Conservation (phyloP, 352 stramenopile species). For the Phytophthora agathidicida region DNA sequence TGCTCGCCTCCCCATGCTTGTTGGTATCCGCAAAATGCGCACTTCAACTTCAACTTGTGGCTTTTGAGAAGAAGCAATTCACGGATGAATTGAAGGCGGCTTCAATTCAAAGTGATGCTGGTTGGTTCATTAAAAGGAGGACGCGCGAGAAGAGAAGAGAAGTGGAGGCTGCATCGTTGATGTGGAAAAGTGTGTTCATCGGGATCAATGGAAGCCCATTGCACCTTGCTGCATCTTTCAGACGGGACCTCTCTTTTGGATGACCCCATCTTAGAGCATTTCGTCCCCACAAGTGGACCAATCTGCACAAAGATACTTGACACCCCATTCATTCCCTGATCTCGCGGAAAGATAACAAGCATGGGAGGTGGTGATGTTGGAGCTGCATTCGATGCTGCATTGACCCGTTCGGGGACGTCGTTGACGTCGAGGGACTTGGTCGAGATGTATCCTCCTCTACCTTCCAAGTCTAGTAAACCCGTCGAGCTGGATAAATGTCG, state of each 20-base stretch:
- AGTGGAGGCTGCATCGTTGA: too few species aligned
- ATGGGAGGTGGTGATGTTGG: slow-evolving; percentile 4
- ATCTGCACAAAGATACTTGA: too few species aligned
- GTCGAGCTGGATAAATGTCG: neutral
- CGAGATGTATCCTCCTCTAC: neutral
- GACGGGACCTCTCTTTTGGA: too few species aligned
- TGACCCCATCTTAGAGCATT: too few species aligned
- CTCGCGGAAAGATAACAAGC: too few species aligned
- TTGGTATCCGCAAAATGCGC: slow-evolving; percentile 17
- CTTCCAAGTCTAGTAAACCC: neutral
- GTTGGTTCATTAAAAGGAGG: too few species aligned
- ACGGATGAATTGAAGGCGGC: neutral
- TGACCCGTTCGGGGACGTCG: neutral
- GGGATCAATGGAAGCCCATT: too few species aligned
- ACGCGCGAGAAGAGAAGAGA: too few species aligned
- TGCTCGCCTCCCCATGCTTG: slow-evolving; percentile 24
- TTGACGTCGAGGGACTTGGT: neutral
- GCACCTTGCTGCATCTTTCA: too few species aligned
- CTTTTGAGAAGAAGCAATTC: slow-evolving; percentile 4
- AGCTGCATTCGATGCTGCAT: neutral
- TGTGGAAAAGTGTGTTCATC: too few species aligned
- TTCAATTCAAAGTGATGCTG: neutral
- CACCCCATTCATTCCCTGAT: too few species aligned
- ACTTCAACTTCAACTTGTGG: slow-evolving; percentile 21
- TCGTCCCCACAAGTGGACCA: too few species aligned